phyloP scores from a whole-genome alignment of 2,329 filamentous ascomycete genomes.

The Harringtonia aguacate region DNA sequence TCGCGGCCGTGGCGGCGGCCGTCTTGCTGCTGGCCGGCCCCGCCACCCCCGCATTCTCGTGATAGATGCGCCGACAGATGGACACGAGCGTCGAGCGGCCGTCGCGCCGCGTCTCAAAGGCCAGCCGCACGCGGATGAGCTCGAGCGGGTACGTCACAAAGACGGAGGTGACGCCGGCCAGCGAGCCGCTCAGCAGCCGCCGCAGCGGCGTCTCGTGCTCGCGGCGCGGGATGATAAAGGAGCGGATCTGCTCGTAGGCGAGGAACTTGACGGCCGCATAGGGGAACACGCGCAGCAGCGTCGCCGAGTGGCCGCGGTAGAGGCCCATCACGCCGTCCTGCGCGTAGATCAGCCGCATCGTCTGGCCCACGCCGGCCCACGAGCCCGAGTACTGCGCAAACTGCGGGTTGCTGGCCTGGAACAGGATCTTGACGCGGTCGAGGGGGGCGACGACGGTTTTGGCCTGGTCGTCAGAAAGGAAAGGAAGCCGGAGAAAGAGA shows the following conservation, averaged over 20 bases:
- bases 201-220: constrained; percentile 72
- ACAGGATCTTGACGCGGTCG: constrained; percentile 96
- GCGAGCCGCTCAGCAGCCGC: constrained; percentile 60
- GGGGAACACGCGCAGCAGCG: constrained; percentile 86
- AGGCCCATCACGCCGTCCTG: constrained; percentile 66
- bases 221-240: constrained; percentile 58
- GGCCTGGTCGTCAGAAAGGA: constrained; percentile 41
- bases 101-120: constrained; percentile 80
- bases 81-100: constrained; percentile 58
- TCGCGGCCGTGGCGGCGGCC: constrained; percentile 28
- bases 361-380: constrained; percentile 73
- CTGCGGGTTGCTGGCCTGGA: constrained; percentile 88
- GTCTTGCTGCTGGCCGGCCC: too few species aligned
- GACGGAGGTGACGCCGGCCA: constrained; percentile 80
- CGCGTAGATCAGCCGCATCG: constrained; percentile 73
- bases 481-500: not conserved
- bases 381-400: constrained; percentile 88
- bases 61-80: constrained; percentile 80
- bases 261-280: constrained; percentile 98
- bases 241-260: constrained; percentile 91
- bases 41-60: constrained; percentile 59
- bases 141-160: constrained; percentile 96
- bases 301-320: constrained; percentile 91
- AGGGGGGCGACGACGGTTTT: constrained; percentile 94
- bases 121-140: constrained; percentile 81